Base-by-base conservation (phyloP, 2,329 filamentous ascomycete species). In the Didymosphaeria variabile region DNA sequence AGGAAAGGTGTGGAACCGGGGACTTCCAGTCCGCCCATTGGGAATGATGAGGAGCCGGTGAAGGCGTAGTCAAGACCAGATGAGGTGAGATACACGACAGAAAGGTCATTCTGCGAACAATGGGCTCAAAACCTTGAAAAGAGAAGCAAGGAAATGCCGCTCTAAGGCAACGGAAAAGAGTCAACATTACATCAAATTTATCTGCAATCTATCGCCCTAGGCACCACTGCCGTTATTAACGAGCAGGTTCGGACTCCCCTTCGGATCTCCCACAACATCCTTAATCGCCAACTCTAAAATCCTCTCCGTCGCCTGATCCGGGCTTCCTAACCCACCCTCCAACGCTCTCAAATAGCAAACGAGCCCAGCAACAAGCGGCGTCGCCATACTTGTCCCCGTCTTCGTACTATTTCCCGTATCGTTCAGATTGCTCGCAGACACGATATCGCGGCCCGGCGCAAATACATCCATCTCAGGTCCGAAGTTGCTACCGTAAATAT, bases 1-100 rank as follows among this genome's bases (percentile, higher is more conserved):
- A n/a, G n/a, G n/a, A n/a, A n/a, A n/a, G n/a, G n/a, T n/a, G n/a
- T n/a, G n/a, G n/a, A n/a, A n/a, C n/a, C n/a, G n/a, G n/a, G n/a
- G n/a, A 23, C 23, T 68, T 90, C 84, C 1, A 89, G 80, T 0
- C 87, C 87, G 12, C 13, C 55, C 19, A 75, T 74, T 0, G 26
- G 26, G 26, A 29, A 29, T 29, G 26, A 6, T n/a, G n/a, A n/a
- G n/a, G n/a, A n/a, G n/a, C n/a, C 26, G 4, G 26, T 29, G 26
- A 29, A 29, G 26, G 26, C 26, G 26, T 6, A 5, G 26, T 6
- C 6, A 6, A 29, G 26, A 29, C 26, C 26, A 29, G 26, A 29
- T 5, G 26, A 29, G 26, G 26, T 29, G 26, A 29, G 2, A 29
- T 29, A 29, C 26, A 29, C 26, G 26, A 29, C 26, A 6, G 26